A percentile compares a stretch with the other conserved stretches of the same genome.
Conservation (phyloP, 1,284 basidiomycete genomes). For the Tylopilus sp. region DNA sequence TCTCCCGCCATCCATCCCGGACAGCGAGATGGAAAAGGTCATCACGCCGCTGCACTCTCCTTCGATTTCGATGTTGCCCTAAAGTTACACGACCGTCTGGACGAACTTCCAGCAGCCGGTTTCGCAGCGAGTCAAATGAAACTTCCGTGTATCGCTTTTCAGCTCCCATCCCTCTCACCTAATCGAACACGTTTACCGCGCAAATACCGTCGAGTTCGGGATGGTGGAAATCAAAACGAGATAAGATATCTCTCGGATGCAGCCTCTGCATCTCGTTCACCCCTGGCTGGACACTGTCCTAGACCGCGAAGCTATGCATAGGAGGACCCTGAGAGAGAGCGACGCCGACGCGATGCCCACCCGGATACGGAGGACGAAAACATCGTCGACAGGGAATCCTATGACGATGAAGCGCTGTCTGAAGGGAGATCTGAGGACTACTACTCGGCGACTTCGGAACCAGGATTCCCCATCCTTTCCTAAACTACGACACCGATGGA, state of each 20-base stretch:
- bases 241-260: neutral
- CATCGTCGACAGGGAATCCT: neutral
- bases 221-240: neutral
- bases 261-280: neutral
- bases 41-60: neutral
- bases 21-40: neutral
- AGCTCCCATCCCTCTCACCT: neutral
- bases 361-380: neutral
- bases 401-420: neutral
- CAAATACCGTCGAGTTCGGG: neutral
- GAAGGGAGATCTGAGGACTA: no score
- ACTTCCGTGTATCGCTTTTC: neutral
- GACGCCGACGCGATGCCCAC: no score
- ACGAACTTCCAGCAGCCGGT: neutral
- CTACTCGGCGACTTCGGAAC: neutral
- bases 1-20: neutral
- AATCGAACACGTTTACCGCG: neutral
- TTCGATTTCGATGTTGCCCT: neutral
- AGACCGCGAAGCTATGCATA: neutral
- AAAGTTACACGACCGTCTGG: neutral
- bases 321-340: no score
- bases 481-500: neutral
- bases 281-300: neutral
- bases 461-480: neutral
- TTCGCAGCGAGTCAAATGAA: neutral